Conservation (phyloP, 2,329 filamentous ascomycete genomes). For the Venturiaceae sp. region DNA sequence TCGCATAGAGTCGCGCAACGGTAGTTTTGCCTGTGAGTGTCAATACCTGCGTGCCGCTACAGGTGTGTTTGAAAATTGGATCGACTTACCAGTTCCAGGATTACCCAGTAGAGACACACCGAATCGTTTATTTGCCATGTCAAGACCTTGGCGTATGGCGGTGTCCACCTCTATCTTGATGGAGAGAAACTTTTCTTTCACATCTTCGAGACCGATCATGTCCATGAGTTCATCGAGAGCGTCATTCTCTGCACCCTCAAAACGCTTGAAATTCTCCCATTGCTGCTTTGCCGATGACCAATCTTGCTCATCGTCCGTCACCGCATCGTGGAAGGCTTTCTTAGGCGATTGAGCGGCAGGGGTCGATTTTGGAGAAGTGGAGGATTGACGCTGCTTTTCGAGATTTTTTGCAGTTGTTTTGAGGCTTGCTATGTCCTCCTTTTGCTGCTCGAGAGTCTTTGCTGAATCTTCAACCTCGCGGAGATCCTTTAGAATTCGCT, state of each 20-base stretch:
- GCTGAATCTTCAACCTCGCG: constrained; percentile 35
- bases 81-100: constrained; percentile 55
- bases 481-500: constrained; percentile 32
- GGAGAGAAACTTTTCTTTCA: constrained; percentile 53
- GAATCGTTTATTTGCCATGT: constrained; percentile 49
- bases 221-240: constrained; percentile 55
- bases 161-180: constrained; percentile 58
- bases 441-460: constrained; percentile 35
- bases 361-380: background rate
- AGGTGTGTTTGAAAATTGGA: background rate
- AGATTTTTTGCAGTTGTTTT: constrained; percentile 16
- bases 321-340: background rate
- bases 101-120: constrained; percentile 59
- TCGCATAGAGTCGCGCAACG: constrained; percentile 59
- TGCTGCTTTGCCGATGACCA: constrained; percentile 33
- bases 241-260: constrained; percentile 39
- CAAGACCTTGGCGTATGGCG: constrained; percentile 44
- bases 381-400: background rate
- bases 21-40: constrained; percentile 56
- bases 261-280: constrained; percentile 52
- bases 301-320: background rate
- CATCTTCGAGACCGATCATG: constrained; percentile 61
- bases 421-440: constrained; percentile 35
- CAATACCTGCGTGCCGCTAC: constrained; percentile 7
- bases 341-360: background rate